These are phyloP conservation scores for Globisporangium parvum DNA, from an alignment of 352 stramenopile species.

Conservation along the genomic window DNA sequence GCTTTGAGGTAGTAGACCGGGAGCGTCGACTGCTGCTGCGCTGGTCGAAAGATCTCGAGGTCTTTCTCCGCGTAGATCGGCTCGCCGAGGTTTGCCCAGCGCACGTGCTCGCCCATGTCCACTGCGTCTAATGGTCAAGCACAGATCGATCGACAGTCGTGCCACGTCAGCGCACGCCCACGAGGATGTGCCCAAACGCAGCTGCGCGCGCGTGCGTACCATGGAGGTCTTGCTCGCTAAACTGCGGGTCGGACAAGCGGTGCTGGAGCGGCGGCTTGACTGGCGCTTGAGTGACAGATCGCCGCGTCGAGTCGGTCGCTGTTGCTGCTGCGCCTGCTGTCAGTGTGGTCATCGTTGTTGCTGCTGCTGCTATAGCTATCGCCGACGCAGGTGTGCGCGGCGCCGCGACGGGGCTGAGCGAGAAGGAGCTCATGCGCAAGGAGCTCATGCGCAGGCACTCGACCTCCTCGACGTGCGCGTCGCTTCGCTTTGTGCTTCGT, in stretches of 20 bases:
- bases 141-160: neutral
- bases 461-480: slow-evolving; percentile 6
- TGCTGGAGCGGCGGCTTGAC: slow-evolving; percentile 28
- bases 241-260: slow-evolving; percentile 56
- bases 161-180: neutral
- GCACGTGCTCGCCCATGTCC: slow-evolving; percentile 58
- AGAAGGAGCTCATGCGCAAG: slow-evolving; percentile 15
- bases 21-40: slow-evolving; percentile 41
- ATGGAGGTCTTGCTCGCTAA: slow-evolving; percentile 47
- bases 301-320: slow-evolving; percentile 14
- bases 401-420: slow-evolving; percentile 9
- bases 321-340: neutral
- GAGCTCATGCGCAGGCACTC: slow-evolving; percentile 11
- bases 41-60: slow-evolving; percentile 61
- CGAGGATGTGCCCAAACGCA: neutral
- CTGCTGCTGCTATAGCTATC: neutral
- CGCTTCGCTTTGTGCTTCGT: too few species aligned
- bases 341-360: neutral
- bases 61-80: slow-evolving; percentile 70
- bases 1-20: slow-evolving; percentile 69
- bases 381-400: neutral
- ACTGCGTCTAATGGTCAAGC: slow-evolving; percentile 34
- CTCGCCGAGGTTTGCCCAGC: slow-evolving; percentile 55
- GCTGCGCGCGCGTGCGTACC: slow-evolving; percentile 21
- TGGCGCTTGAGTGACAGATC: neutral